A percentile compares a stretch with the other conserved stretches of the same genome.
phyloP scores from a whole-genome alignment of 768 basidiomycete genomes.

The Sporobolomyces pararoseus region DNA sequence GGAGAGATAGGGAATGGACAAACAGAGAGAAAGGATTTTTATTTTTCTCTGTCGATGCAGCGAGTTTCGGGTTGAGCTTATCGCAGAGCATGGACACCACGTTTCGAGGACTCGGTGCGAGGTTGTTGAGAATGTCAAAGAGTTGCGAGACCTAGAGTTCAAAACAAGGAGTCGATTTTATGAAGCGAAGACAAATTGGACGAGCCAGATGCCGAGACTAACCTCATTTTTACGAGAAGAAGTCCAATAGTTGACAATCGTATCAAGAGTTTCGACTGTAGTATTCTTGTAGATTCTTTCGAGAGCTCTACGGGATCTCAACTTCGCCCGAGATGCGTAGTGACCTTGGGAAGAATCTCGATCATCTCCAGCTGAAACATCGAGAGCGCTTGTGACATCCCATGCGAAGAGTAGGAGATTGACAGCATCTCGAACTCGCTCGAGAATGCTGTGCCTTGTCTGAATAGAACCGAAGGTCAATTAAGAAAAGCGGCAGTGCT shows the following conservation, averaged over 20 bases:
- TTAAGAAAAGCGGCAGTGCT: too few relatives aligned
- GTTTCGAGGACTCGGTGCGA: slow-evolving; percentile 77
- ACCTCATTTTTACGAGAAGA: too few relatives aligned
- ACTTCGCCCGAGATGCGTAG: slow-evolving; percentile 32
- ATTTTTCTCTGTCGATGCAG: not conserved
- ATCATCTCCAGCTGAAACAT: slow-evolving; percentile 12
- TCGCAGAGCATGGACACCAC: slow-evolving; percentile 87
- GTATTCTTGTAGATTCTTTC: slow-evolving; percentile 81
- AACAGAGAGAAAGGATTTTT: slow-evolving; percentile 6
- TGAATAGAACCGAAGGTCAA: not conserved
- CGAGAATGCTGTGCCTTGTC: slow-evolving; percentile 28
- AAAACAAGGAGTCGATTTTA: too few relatives aligned
- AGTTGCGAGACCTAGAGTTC: slow-evolving; percentile 53
- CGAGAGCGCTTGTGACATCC: slow-evolving; percentile 36
- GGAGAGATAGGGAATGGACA: not conserved
- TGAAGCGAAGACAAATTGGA: too few relatives aligned
- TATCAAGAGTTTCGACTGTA: slow-evolving; percentile 76
- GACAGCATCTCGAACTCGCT: slow-evolving; percentile 28
- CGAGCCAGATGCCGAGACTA: too few relatives aligned
- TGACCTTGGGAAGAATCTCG: slow-evolving; percentile 35
- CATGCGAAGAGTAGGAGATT: slow-evolving; percentile 33
- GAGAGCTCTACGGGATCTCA: slow-evolving; percentile 70
- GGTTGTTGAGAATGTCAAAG: slow-evolving; percentile 76
- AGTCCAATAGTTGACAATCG: slow-evolving; percentile 73
- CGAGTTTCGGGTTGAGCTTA: slow-evolving; percentile 54